Evolutionary conservation across 768 basidiomycete species (phyloP), one percentile per base, ranked within the genome.

Genomic region (Rhodotorula toruloides): DNA sequence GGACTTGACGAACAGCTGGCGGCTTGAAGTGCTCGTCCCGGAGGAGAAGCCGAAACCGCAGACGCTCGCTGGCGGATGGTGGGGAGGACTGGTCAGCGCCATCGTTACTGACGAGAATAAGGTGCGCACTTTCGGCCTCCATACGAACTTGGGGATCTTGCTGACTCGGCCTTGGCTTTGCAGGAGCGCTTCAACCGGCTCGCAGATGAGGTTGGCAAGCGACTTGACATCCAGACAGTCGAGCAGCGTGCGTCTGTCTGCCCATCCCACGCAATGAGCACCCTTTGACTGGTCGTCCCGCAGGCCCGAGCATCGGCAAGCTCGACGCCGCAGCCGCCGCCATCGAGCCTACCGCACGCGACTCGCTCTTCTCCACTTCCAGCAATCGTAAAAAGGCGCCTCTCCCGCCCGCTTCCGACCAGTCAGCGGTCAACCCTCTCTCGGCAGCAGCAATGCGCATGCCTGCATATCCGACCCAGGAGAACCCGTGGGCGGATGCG

Each of bases 171-270:
- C 19, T 50, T 27, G 11, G 6, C 21, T 7, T 37, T 5, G 48
- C 52, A 66, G 80, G 91, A 87, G 80, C 86, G 93, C 50, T 89
- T 97, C 80, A 87, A 97, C 79, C 86, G 87, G 75, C 81, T 97
- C 73, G 91, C 89, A 19, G 94, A 99, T 76, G 91, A 92, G 72
- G 85, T 99, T 63, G 94, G 93, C 4, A 89, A 90, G 77, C 88
- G 91, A 1, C 88, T 99, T 50, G 94, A 94, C 47, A 90, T 87
- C 73, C 94, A 98, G 74, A 89, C 91, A 80, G 87, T 86, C 72
- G 54, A 80, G 69, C 52, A 69, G 14, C 61, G 71, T 40, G 22
- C 32, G 56, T 21, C 14, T 2, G 21, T n/a, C n/a, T n/a, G n/a
- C n/a, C n/a, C n/a, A n/a, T n/a, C n/a, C n/a, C n/a, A n/a, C n/a